Base-by-base conservation (phyloP, 164 flowering plant species). In the Annona squamosa region DNA sequence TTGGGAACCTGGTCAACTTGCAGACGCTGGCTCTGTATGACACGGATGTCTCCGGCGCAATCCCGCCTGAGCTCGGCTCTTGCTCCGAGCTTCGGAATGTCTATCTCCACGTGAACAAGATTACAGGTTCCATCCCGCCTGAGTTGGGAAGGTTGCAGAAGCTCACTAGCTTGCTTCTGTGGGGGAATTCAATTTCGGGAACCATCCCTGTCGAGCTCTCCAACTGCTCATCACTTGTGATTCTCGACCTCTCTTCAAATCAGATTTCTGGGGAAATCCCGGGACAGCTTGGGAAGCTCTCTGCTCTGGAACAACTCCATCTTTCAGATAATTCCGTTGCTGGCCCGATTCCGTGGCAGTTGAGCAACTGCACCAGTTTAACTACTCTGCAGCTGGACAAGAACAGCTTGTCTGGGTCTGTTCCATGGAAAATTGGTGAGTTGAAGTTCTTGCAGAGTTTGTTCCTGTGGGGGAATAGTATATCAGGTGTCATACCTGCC, bases 391-490 rank as follows among this genome's bases (percentile, higher is more conserved):
- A 93, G 88, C 89, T 93, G 41, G 97, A 96, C 73, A 93, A 90
- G 82, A 96, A 96, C 72, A 86, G 82, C 73, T 66, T 96, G 26
- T 83, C 95, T 13, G 97, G 98, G 63, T 19, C 83, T 0, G 92
- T 96, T 77, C 99, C 99, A 19, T 83, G 81, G 86, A 86, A 93
- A 78, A 72, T 92, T 65, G 97, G 98, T 3, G 77, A 87, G 16
- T 74, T 96, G 88, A 91, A 89, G 69, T 72, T 72, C 65, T 77
- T 96, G 86, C 97, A 90, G 81, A 88, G 87, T 70, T 91, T 93
- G 74, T 92, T 90, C 83, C 76, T 92, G 80, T 96, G 99, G 99
- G 97, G 92, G 2, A 94, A 94, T 77, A 85, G 75, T 16, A 88
- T 94, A 65, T 85, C 97, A 3, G 98, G 97, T 6, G 88, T 90